Evolutionary conservation across 2,329 filamentous ascomycete species (phyloP), one percentile per base, ranked within the genome.

Genomic region (Thielaviopsis populi): DNA sequence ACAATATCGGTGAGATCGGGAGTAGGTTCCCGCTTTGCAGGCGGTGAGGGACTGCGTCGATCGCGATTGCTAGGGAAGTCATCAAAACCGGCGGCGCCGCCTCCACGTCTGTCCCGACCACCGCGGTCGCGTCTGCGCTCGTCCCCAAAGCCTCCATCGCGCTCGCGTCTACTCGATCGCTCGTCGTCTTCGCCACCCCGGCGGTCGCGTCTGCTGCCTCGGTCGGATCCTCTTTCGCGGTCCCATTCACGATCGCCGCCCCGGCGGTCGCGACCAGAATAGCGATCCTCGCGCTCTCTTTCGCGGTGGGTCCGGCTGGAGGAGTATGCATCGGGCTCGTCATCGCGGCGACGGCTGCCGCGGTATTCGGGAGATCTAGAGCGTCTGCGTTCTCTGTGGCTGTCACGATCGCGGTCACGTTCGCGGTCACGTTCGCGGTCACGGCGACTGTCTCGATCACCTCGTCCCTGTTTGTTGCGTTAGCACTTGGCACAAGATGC

Each of bases 21-120:
- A 0, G 94, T 99, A 7, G 94, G 90, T 75, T 99, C 94, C 74
- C 89, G 87, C 77, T 92, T 94, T 79, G 95, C 95, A 10, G 85
- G 84, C 43, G 91, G 89, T 54, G 86, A 88, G 19, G 87, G 83
- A 70, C 88, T 95, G 69, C 88, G 85, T 70, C 80, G 77, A 48
- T 78, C 77, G 65, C 74, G 70, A 24, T 71, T 71, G 62, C 74
- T 70, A 17, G 74, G 73, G 62, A 72, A 73, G 11, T 70, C 74
- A 58, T 73, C 74, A 7, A 76, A 74, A 27, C 74, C 72, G 67
- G 24, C 22, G 37, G 71, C 71, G 37, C 75, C 73, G 54, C 76
- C 80, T 8, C 42, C 73, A 59, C 76, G 73, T 43, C 74, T 74
- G 33, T 76, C 75, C 37, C 70, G 73, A 62, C 70, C 72, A 53